Base-by-base conservation (phyloP, 75 land plant species). In the Isoetes taiwanensis region DNA sequence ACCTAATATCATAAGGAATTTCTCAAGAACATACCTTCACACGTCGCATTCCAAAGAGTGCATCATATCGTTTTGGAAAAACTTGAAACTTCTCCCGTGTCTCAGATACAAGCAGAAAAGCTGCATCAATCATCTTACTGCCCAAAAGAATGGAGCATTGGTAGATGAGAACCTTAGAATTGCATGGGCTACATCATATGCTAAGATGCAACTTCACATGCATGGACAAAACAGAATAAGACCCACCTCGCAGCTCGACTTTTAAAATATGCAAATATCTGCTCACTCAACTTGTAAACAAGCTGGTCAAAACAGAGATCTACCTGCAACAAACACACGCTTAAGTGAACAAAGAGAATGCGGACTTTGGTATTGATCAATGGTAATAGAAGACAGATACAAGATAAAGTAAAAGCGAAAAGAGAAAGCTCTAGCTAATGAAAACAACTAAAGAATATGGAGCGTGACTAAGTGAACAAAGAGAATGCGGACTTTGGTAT, bases 301-400 rank as follows among this genome's bases (percentile, higher is more conserved):
- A 94, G 68, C 60, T 84, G 84, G 53, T 94, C 99, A 70, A 94
- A 94, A 55, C 96, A 94, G 46, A 88, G 78, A 64, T 94, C 99
- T 42, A 89, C 99, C 99, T 93, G 59, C 17, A 64, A 37, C 39
- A 37, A 9, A 37, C 39, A 37, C 39, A 37, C 39, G 14, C 39
- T 9, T 14, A 37, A 9, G 14, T 37, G 14, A 9, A 37, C 39
- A 37, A 9, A 37, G n/a, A n/a, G n/a, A n/a, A n/a, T n/a, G n/a
- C n/a, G n/a, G n/a, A n/a, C n/a, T n/a, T n/a, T n/a, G n/a, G n/a
- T n/a, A n/a, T n/a, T n/a, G n/a, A n/a, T n/a, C n/a, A n/a, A n/a
- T n/a, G n/a, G n/a, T n/a, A n/a, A n/a, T n/a, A n/a, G n/a, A n/a
- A n/a, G n/a, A n/a, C n/a, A n/a, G n/a, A n/a, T n/a, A n/a, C n/a